phyloP scores from a whole-genome alignment of 2,329 filamentous ascomycete genomes.

The Nannizzia gypsea region DNA sequence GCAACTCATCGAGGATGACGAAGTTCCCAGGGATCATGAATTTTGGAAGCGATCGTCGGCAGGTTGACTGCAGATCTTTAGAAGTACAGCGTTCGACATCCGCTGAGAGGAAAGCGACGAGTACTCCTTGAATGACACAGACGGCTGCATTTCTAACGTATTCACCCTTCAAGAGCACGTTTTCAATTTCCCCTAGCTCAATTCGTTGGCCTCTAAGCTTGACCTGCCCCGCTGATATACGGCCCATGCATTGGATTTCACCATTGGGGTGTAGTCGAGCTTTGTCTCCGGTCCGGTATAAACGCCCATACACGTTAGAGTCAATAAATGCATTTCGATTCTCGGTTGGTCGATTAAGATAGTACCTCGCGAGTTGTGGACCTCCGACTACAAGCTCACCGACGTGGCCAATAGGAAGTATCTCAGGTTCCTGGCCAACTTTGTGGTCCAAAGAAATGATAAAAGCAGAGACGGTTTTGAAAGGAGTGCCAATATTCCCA shows the following conservation, averaged over 20 bases:
- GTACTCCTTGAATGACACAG: slow-evolving; percentile 51
- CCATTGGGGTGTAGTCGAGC: slow-evolving; percentile 57
- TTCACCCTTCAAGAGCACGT: slow-evolving; percentile 49
- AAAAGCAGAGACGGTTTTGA: slow-evolving; percentile 71
- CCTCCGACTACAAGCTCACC: slow-evolving; percentile 78
- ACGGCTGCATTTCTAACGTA: slow-evolving; percentile 56
- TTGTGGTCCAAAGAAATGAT: slow-evolving; percentile 43
- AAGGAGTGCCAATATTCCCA: slow-evolving; percentile 61
- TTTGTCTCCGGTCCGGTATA: slow-evolving; percentile 81
- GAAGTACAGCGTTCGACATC: slow-evolving; percentile 32
- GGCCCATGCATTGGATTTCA: slow-evolving; percentile 68
- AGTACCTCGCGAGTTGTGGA: slow-evolving; percentile 63
- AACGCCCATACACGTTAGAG: slow-evolving; percentile 49
- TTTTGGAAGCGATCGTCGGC: slow-evolving; percentile 61
- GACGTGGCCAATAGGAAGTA: slow-evolving; percentile 54
- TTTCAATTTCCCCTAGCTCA: slow-evolving; percentile 77
- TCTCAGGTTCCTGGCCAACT: slow-evolving; percentile 26
- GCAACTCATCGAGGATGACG: slow-evolving; percentile 52
- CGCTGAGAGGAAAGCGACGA: slow-evolving; percentile 64
- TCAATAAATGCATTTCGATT: slow-evolving; percentile 60
- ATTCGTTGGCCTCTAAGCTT: slow-evolving; percentile 77
- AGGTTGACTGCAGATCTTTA: slow-evolving; percentile 44
- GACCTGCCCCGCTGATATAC: slow-evolving; percentile 68
- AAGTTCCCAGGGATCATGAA: slow-evolving; percentile 77
- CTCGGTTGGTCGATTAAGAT: slow-evolving; percentile 69